These are phyloP conservation scores for Sporopachydermia lactativora DNA, from an alignment of 805 yeast genomes.

Conservation along the genomic window DNA sequence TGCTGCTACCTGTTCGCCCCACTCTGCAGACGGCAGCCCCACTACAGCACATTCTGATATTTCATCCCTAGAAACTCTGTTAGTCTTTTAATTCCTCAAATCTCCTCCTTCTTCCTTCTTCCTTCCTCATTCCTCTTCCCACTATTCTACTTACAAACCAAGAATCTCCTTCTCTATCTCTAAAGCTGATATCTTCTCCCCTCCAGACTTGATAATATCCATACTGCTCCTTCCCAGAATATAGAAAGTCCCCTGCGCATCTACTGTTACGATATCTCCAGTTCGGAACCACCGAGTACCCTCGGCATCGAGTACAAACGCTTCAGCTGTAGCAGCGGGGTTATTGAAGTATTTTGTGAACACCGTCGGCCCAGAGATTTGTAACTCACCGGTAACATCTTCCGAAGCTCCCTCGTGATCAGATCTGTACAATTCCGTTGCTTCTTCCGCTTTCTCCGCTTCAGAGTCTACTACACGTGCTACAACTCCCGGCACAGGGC, in stretches of 20 bases:
- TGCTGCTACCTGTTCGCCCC: constrained; percentile 21
- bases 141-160: constrained; percentile 12
- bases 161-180: constrained; percentile 21
- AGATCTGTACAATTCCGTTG: constrained; percentile 5
- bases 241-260: constrained; percentile 28
- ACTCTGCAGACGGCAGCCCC: constrained; percentile 17
- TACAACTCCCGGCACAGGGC: constrained; percentile 18
- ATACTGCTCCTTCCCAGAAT: constrained; percentile 24
- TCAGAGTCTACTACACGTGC: constrained; percentile 18
- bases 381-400: constrained; percentile 30
- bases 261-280: constrained; percentile 41
- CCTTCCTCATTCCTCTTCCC: too few relatives aligned
- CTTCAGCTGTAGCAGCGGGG: constrained; percentile 30
- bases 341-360: constrained; percentile 35
- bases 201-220: constrained; percentile 23
- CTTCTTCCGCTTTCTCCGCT: constrained; percentile 9
- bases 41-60: constrained; percentile 18
- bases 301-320: constrained; percentile 28
- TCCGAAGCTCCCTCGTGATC: not conserved
- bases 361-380: constrained; percentile 40
- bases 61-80: constrained; percentile 6
- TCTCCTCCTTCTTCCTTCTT: too few relatives aligned
- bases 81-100: too few relatives aligned
- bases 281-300: constrained; percentile 35
- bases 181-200: constrained; percentile 20